A percentile compares a stretch with the other conserved stretches of the same genome.
phyloP scores from a whole-genome alignment of 2,329 filamentous ascomycete species.

The Penicillium sp. region DNA sequence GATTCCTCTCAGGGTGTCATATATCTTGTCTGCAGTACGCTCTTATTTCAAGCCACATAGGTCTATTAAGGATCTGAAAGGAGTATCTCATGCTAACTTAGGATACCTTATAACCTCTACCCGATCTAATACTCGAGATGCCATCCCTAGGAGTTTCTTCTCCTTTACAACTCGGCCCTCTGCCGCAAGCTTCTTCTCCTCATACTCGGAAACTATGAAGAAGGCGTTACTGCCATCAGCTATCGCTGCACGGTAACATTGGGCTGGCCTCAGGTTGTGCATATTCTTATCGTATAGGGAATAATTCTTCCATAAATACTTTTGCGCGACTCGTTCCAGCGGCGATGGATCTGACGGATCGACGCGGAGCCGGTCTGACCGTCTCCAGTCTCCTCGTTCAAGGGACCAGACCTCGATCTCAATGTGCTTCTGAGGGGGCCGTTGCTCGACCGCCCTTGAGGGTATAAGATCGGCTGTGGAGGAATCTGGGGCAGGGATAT shows the following conservation, averaged over 20 bases:
- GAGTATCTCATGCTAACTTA: conserved; percentile 1
- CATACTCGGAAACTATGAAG: conserved; percentile 4
- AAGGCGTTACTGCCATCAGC: conserved; percentile 4
- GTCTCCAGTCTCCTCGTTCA: conserved; percentile 16
- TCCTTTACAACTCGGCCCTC: conserved; percentile 2
- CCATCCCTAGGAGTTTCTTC: conserved; percentile 5
- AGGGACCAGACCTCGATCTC: background rate
- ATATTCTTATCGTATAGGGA: conserved; percentile 12
- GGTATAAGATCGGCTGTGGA: no score
- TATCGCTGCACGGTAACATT: conserved; percentile 11
- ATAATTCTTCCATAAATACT: conserved; percentile 18
- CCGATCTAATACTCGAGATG: conserved; percentile 4
- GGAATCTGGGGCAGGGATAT: no score
- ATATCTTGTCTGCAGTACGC: background rate
- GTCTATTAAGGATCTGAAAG: background rate
- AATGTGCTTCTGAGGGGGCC: no score
- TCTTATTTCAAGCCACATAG: conserved; percentile 1
- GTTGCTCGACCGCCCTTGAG: no score
- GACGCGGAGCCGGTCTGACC: conserved; percentile 11
- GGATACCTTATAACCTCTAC: conserved; percentile 2
- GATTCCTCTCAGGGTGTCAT: background rate
- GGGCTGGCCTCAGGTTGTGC: conserved; percentile 7
- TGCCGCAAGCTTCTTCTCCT: background rate
- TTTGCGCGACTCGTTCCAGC: conserved; percentile 13
- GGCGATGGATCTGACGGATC: conserved; percentile 13